Percentiles rank a stretch among this genome's conserved stretches.
These are phyloP conservation scores for Neophaeococcomyces aloes DNA, from an alignment of 2,329 filamentous ascomycete genomes.

Conservation along the genomic window DNA sequence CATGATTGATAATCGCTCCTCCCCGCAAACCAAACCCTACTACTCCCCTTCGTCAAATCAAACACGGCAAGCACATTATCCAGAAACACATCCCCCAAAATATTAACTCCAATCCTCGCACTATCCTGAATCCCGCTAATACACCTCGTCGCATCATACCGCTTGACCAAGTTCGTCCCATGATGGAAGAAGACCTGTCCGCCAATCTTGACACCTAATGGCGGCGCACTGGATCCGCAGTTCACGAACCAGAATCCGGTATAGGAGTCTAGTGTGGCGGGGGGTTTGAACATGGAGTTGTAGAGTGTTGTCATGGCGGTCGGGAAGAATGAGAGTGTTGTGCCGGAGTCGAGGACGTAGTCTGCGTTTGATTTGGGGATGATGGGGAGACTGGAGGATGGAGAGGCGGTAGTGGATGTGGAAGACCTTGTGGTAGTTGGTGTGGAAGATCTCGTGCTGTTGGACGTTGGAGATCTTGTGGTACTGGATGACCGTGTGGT, in stretches of 20 bases:
- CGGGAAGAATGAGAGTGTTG: conserved; percentile 31
- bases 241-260: conserved; percentile 30
- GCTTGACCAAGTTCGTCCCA: conserved; percentile 25
- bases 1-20: conserved; percentile 20
- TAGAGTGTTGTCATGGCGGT: conserved; percentile 28
- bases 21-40: conserved; percentile 38
- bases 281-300: conserved; percentile 34
- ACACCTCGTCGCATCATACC: conserved; percentile 17
- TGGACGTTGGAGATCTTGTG: too few relatives aligned
- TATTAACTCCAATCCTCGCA: conserved; percentile 13
- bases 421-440: too few relatives aligned
- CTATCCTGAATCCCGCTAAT: conserved; percentile 17
- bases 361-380: conserved; percentile 3
- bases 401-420: background rate
- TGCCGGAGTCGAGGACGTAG: conserved; percentile 21
- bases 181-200: conserved; percentile 27
- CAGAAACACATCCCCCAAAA: conserved; percentile 38
- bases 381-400: background rate
- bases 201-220: conserved; percentile 33
- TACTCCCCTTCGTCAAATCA: conserved; percentile 34
- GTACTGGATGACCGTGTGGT: too few relatives aligned
- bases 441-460: too few relatives aligned
- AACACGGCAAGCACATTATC: conserved; percentile 43
- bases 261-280: conserved; percentile 27
- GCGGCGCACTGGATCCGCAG: conserved; percentile 33